Percentiles rank a stretch among this genome's conserved stretches.
Evolutionary conservation across 2,329 filamentous ascomycete genomes (phyloP).

Genomic region (Neofusicoccum parvum): DNA sequence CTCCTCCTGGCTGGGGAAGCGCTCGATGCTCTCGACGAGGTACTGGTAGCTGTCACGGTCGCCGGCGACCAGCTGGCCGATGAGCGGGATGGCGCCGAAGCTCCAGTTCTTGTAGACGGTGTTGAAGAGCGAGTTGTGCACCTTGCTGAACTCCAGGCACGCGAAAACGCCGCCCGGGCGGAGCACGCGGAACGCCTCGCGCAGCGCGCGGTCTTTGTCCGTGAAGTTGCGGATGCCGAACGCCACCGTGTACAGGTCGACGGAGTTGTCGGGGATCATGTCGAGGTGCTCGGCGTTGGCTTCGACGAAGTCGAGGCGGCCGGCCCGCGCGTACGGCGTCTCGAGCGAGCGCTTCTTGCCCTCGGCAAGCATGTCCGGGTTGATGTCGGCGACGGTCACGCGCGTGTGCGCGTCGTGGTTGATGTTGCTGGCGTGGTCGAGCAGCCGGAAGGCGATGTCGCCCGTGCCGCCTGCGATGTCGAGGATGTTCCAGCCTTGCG

Average conservation of each 20-base stretch:
- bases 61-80: conserved; percentile 91
- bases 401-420: conserved; percentile 78
- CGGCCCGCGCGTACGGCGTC: conserved; percentile 60
- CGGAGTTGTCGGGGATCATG: conserved; percentile 66
- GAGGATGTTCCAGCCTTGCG: conserved; percentile 71
- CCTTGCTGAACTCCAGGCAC: conserved; percentile 92
- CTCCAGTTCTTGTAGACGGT: conserved; percentile 93
- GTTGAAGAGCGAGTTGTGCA: conserved; percentile 77
- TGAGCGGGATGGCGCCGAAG: conserved; percentile 89
- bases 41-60: conserved; percentile 98
- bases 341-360: conserved; percentile 74
- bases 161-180: conserved; percentile 96
- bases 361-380: conserved; percentile 89
- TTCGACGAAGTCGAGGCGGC: conserved; percentile 72
- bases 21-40: conserved; percentile 95
- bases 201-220: conserved; percentile 79
- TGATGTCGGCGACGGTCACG: conserved; percentile 95
- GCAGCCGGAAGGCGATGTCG: conserved; percentile 95
- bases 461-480: conserved; percentile 97
- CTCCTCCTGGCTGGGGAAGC: conserved; percentile 82
- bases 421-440: conserved; percentile 80
- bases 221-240: conserved; percentile 98
- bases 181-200: conserved; percentile 83
- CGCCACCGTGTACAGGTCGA: conserved; percentile 95
- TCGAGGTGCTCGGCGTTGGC: conserved; percentile 83